Evolutionary conservation across 495 filamentous ascomycete species (phyloP), one percentile per base, ranked within the genome.

Genomic region (Gamarada debralockiae): DNA sequence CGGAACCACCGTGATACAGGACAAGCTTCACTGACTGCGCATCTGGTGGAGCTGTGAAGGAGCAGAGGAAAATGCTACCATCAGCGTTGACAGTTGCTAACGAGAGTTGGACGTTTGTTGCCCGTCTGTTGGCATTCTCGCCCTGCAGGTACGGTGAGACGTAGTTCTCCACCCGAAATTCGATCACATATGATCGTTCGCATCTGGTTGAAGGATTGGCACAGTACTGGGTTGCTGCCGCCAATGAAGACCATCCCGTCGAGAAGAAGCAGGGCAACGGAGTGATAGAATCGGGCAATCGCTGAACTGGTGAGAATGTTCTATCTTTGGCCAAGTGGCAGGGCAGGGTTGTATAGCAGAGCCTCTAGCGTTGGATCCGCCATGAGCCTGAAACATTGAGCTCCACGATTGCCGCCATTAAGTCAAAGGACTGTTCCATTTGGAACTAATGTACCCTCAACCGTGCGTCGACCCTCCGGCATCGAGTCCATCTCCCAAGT

Each of bases 401-500:
- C 75, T 45, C 81, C 81, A 15, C 61, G 58, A 51, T 76, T 73
- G 58, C 66, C 71, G 17, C 81, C 81, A 56, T 85, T 85, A 37
- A 83, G 58, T 71, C 71, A 84, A 52, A 83, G 59, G 18, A 85
- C 73, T 1, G 74, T 83, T 24, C 81, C 81, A 50, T 85, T 81
- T 1, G 81, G 76, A 40, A 85, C 74, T 2, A 83, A 67, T 31
- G 70, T 74, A 24, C 70, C 77, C 60, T 84, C 82, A 22, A 82
- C 77, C 80, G 82, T 84, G 27, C 68, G 74, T 46, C 81, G 77
- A 21, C 77, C 82, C 62, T 76, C 68, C 2, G 82, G 82, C 82
- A 85, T 83, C 20, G 70, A 60, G 57, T 84, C 82, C 74, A 84
- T 77, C 56, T 82, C 75, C 81, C 81, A 85, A 14, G 50, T 59